Base-by-base conservation (phyloP, 2,329 filamentous ascomycete genomes). In the Ophiostoma ulmi region DNA sequence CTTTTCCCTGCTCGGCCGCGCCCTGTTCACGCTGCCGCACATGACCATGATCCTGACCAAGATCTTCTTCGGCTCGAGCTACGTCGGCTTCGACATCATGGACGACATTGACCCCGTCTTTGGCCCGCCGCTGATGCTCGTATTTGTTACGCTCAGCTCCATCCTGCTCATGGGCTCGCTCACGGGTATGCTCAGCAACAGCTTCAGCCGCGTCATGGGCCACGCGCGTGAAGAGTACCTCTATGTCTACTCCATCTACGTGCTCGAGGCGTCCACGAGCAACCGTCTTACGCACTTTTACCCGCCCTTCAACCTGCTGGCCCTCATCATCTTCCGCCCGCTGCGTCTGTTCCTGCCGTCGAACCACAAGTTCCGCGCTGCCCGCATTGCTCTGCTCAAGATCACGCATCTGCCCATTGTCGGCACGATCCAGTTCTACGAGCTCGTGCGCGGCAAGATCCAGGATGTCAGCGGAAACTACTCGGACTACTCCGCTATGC, bases 21-120 rank as follows among this genome's bases (percentile, higher is more conserved):
- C 91, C 68, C 80, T 81, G 1, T 93, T 90, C 76, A 85, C 83
- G 5, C 84, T 90, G 35, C 79, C 81, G 11, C 81, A 88, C 70
- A 94, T 94, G 90, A 88, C 89, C 48, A 90, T 90, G 85, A 88
- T 91, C 73, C 80, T 93, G 70, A 90, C 91, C 73, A 92, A 92
- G 78, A 92, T 94, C 69, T 94, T 94, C 78, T 93, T 92, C 76
- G 91, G 91, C 13, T 90, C 89, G 22, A 90, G 86, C 77, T 91
- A 88, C 76, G 84, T 93, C 67, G 91, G 91, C 64, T 93, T 94
- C 76, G 87, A 88, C 73, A 83, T 88, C 71, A 89, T 89, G 87
- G 76, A 84, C 70, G 78, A 86, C 64, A 88, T 89, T 70, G 85
- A 88, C 73, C 83, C 81, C 26, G 70, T 76, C 72, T 88, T 87